phyloP scores from a whole-genome alignment of 169 alveolate genomes.

The Eimeria tenella region DNA sequence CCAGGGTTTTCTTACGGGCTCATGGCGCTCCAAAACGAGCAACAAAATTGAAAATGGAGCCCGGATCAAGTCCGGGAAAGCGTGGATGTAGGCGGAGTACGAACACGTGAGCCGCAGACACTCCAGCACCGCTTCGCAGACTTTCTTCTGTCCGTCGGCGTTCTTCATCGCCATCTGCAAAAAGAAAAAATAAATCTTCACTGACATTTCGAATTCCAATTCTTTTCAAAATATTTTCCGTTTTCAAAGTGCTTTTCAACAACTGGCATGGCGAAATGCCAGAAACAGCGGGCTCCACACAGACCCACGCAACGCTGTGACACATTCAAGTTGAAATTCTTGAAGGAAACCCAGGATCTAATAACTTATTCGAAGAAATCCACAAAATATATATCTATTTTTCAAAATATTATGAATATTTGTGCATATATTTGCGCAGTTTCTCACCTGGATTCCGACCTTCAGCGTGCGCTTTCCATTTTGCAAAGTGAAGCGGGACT shows the following conservation, averaged over 20 bases:
- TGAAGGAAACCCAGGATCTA: too few species aligned
- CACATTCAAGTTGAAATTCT: too few species aligned
- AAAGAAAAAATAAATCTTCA: not conserved
- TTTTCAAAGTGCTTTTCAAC: too few species aligned
- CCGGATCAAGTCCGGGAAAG: not conserved
- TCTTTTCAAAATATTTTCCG: too few species aligned
- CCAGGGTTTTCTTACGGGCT: slow-evolving; percentile 2
- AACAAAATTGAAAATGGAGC: slow-evolving; percentile 49
- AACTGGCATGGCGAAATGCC: not conserved
- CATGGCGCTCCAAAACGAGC: slow-evolving; percentile 58
- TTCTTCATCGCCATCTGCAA: slow-evolving; percentile 40
- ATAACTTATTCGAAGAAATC: too few species aligned
- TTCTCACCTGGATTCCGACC: slow-evolving; percentile 28
- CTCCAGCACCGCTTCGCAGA: slow-evolving; percentile 75
- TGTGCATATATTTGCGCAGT: too few species aligned
- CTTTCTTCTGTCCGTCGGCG: slow-evolving; percentile 57
- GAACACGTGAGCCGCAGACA: slow-evolving; percentile 48
- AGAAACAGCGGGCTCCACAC: not conserved
- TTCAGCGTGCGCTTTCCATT: slow-evolving; percentile 54
- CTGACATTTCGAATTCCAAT: too few species aligned
- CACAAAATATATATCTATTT: too few species aligned
- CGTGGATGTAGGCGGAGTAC: slow-evolving; percentile 52
- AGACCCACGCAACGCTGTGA: too few species aligned
- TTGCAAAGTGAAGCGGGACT: slow-evolving; percentile 50
- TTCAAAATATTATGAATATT: too few species aligned